Percentiles rank a stretch among this genome's conserved stretches.
Evolutionary conservation across 306 rosid genomes (phyloP).

Genomic region (Rosa multiflora): DNA sequence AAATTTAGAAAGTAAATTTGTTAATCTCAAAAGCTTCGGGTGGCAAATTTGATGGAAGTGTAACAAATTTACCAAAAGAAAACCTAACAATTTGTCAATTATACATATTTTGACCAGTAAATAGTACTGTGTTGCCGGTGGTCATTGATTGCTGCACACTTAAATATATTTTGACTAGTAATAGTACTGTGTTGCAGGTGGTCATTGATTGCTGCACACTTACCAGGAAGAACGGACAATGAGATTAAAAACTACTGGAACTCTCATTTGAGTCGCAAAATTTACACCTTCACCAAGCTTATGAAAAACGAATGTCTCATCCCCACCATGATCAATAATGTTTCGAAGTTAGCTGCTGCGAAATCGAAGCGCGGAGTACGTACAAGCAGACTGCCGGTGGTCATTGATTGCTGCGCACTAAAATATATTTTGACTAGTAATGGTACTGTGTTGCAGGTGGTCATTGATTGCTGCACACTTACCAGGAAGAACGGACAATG

Average conservation of each 20-base stretch:
- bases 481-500: conserved; percentile 84
- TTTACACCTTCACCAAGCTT: conserved; percentile 53
- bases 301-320: conserved; percentile 30
- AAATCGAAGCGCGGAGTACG: conserved; percentile 24
- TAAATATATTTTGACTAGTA: conserved; percentile 7
- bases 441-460: conserved; percentile 53
- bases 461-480: conserved; percentile 73
- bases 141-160: conserved; percentile 74
- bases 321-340: conserved; percentile 21
- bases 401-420: conserved; percentile 70
- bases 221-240: conserved; percentile 85
- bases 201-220: conserved; percentile 75
- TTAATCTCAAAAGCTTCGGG: too few relatives aligned
- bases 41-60: too few relatives aligned
- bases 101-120: background rate
- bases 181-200: conserved; percentile 46
- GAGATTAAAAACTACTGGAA: conserved; percentile 90
- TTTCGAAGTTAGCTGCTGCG: conserved; percentile 20
- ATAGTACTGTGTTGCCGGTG: conserved; percentile 45
- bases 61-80: too few relatives aligned
- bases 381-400: conserved; percentile 28
- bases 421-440: background rate
- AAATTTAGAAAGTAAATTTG: too few relatives aligned
- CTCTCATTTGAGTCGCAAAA: conserved; percentile 72
- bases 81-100: too few relatives aligned